Conservation (phyloP, 2,329 filamentous ascomycete species). For the Aspergillus jensenii region DNA sequence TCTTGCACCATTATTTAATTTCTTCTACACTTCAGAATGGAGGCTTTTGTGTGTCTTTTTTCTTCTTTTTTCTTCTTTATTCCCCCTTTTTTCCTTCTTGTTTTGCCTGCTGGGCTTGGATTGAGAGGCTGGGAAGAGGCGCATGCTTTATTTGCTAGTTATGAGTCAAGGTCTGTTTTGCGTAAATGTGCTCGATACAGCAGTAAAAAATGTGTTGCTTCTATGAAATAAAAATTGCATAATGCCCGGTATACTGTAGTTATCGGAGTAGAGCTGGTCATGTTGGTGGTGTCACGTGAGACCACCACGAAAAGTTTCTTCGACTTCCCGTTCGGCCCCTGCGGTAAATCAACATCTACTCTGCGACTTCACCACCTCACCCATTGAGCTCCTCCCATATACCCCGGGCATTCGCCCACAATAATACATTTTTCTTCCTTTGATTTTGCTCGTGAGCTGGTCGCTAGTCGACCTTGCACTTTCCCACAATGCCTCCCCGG, state of each 20-base stretch:
- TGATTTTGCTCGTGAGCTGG: background rate
- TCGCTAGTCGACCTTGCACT: background rate
- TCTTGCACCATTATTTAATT: background rate
- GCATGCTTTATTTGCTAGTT: background rate
- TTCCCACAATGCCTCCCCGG: slow-evolving; percentile 38
- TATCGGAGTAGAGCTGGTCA: background rate
- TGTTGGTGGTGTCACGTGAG: slow-evolving; percentile 13
- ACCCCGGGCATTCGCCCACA: background rate
- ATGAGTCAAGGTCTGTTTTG: background rate
- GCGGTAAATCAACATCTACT: slow-evolving; percentile 12
- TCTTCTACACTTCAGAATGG: background rate
- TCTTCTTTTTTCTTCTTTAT: background rate
- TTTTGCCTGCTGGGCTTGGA: background rate
- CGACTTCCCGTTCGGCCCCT: slow-evolving; percentile 8
- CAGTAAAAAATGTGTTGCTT: background rate
- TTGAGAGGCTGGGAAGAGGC: background rate
- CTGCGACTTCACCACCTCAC: slow-evolving; percentile 7
- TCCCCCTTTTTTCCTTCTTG: background rate
- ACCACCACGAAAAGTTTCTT: slow-evolving; percentile 32
- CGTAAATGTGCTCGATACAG: background rate
- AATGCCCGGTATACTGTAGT: background rate
- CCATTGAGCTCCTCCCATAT: slow-evolving; percentile 18
- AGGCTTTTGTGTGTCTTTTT: background rate
- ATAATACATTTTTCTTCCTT: background rate
- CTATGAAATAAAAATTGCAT: background rate